Percentiles rank a stretch among this genome's conserved stretches.
Conservation (phyloP, 768 basidiomycete genomes). For the Tulasnella sp. region DNA sequence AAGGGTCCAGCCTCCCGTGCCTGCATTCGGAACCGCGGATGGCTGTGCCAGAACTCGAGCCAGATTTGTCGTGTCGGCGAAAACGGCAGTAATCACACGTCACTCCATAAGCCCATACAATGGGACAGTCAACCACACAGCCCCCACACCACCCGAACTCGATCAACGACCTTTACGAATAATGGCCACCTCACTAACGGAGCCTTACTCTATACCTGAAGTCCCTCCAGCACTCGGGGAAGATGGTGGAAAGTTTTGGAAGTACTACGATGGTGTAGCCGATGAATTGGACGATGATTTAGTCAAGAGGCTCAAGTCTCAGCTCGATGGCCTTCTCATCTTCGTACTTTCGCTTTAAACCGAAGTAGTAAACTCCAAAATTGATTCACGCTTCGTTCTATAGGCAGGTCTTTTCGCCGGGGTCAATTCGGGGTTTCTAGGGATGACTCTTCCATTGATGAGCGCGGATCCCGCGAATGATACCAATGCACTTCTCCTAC, state of each 20-base stretch:
- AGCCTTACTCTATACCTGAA: not conserved
- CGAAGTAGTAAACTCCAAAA: not conserved
- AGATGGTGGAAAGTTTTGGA: not conserved
- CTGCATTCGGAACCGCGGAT: too few relatives aligned
- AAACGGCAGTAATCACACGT: too few relatives aligned
- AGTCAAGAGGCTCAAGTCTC: not conserved
- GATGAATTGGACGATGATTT: not conserved
- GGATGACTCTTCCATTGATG: not conserved
- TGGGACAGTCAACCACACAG: too few relatives aligned
- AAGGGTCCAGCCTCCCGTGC: too few relatives aligned
- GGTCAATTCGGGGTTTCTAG: not conserved
- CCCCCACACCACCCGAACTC: too few relatives aligned
- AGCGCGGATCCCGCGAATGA: not conserved
- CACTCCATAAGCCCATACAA: too few relatives aligned
- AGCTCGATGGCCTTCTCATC: not conserved
- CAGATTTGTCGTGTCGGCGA: too few relatives aligned
- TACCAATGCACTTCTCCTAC: not conserved
- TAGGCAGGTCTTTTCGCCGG: not conserved
- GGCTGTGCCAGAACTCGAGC: too few relatives aligned
- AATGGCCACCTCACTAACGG: too few relatives aligned
- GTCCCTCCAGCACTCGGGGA: not conserved
- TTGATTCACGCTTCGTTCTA: not conserved
- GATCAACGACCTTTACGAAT: too few relatives aligned
- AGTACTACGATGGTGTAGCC: not conserved
- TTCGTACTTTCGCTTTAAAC: not conserved